Evolutionary conservation across 2,329 filamentous ascomycete species (phyloP).

Genomic region (Diaporthe velutina): DNA sequence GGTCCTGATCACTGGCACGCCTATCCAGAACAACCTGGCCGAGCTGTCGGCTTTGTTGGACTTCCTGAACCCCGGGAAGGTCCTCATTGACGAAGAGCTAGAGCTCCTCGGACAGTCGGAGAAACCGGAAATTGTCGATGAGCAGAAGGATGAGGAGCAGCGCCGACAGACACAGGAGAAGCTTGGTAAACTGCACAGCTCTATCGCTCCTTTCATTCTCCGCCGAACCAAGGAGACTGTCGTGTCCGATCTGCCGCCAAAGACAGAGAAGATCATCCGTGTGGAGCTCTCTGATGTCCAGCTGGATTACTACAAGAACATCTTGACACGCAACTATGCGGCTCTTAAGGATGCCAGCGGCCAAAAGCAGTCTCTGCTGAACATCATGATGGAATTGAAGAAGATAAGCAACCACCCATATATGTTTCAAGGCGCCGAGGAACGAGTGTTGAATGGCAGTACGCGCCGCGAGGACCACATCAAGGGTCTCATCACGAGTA

Average conservation of each 20-base stretch:
- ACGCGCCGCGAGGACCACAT: constrained; percentile 89
- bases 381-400: constrained; percentile 99
- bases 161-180: constrained; percentile 88
- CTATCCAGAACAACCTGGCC: constrained; percentile 95
- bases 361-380: constrained; percentile 93
- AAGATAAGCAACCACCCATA: constrained; percentile 99
- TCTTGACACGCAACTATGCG: constrained; percentile 94
- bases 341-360: constrained; percentile 92
- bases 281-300: constrained; percentile 97
- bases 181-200: constrained; percentile 84
- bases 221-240: constrained; percentile 97
- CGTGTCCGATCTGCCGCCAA: constrained; percentile 94
- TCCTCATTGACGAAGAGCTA: constrained; percentile 91
- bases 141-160: constrained; percentile 51
- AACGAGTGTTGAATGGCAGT: constrained; percentile 85
- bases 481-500: constrained; percentile 93
- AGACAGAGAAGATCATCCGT: constrained; percentile 98
- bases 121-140: constrained; percentile 46
- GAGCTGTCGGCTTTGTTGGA: constrained; percentile 94
- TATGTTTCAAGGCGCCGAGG: constrained; percentile 95
- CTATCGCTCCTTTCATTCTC: constrained; percentile 94
- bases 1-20: constrained; percentile 94
- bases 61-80: constrained; percentile 95
- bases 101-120: constrained; percentile 74
- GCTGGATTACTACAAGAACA: constrained; percentile 98